Conservation (phyloP, 108 stramenopile species). For the Poteriospumella lacustris region DNA sequence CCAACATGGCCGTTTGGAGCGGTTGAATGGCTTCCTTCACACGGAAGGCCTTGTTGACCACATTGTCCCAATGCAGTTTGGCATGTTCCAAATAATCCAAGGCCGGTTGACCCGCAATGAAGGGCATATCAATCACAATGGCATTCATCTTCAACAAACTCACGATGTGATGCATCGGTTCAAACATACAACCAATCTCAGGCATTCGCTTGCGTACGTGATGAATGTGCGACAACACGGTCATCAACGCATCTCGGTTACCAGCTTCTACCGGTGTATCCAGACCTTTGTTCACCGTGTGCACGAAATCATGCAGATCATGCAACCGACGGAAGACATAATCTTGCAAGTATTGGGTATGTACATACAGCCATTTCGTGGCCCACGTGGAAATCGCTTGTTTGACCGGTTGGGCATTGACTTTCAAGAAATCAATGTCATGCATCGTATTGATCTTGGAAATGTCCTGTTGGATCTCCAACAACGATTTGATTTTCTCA, state of each 20-base stretch:
- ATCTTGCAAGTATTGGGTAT: constrained; percentile 45
- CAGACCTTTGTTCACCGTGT: constrained; percentile 40
- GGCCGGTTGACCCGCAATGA: constrained; percentile 30
- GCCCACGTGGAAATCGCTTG: constrained; percentile 52
- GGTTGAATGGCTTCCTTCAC: constrained; percentile 52
- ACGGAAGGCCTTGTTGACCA: constrained; percentile 44
- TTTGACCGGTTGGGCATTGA: constrained; percentile 49
- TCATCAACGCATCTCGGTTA: constrained; percentile 41
- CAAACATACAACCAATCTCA: constrained; percentile 21
- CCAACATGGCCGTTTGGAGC: constrained; percentile 40
- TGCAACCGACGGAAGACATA: constrained; percentile 25
- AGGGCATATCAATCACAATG: constrained; percentile 37
- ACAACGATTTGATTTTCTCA: constrained; percentile 38
- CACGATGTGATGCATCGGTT: constrained; percentile 40
- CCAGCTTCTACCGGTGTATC: neutral
- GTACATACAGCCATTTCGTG: constrained; percentile 48
- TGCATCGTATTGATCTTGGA: constrained; percentile 29
- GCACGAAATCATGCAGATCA: constrained; percentile 36
- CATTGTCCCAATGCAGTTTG: constrained; percentile 41
- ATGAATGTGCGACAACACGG: constrained; percentile 39
- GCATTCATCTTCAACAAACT: constrained; percentile 34
- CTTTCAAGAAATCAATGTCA: constrained; percentile 43
- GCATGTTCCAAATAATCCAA: constrained; percentile 46
- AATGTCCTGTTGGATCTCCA: constrained; percentile 37
- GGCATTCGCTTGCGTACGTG: constrained; percentile 44